Conservation (phyloP, 2,329 filamentous ascomycete genomes). For the Ustulina deusta region DNA sequence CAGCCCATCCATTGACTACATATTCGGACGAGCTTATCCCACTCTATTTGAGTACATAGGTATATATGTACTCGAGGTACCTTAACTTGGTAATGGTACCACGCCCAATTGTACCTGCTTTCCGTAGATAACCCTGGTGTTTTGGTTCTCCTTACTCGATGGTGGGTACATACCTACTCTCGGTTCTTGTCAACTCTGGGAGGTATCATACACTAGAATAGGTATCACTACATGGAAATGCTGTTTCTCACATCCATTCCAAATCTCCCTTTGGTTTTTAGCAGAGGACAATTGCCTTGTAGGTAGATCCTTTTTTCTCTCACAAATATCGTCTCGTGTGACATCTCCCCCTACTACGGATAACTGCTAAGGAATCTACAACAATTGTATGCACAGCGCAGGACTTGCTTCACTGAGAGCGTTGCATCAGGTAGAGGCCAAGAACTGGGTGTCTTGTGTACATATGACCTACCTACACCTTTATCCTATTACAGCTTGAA, state of each 20-base stretch:
- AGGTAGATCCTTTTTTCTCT: neutral
- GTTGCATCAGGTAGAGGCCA: conserved; percentile 10
- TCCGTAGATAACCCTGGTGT: neutral
- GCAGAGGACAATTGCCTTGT: neutral
- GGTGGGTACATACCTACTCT: neutral
- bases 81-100: conserved; percentile 5
- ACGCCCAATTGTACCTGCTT: conserved; percentile 1
- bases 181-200: neutral
- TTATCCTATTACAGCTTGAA: neutral
- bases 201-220: neutral
- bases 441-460: conserved; percentile 1
- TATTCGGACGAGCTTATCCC: neutral
- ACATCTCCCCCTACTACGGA: neutral
- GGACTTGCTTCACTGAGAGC: conserved; percentile 10
- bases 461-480: neutral
- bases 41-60: neutral
- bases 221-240: too few relatives aligned
- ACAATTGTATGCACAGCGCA: neutral
- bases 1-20: neutral
- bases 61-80: neutral
- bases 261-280: neutral
- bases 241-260: conserved; percentile 1
- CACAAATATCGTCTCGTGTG: neutral
- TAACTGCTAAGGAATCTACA: neutral
- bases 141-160: too few relatives aligned